Conservation (phyloP, 129 eudicot species). For the Arctium lappa region DNA sequence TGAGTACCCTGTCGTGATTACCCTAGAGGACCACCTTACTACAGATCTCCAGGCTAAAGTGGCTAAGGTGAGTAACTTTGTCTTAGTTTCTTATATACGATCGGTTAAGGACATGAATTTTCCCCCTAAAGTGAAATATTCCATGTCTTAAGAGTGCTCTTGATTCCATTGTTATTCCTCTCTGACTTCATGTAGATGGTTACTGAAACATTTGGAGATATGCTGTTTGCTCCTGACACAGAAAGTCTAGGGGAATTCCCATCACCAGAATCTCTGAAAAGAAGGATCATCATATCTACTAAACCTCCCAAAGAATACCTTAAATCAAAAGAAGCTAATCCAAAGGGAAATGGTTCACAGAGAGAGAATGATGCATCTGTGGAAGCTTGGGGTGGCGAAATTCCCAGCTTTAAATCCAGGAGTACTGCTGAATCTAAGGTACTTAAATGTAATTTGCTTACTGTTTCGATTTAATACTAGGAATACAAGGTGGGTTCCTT, state of each 20-base stretch:
- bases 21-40: constrained; percentile 96
- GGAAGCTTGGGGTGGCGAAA: constrained; percentile 84
- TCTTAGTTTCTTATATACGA: neutral
- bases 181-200: constrained; percentile 59
- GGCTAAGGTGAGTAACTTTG: constrained; percentile 56
- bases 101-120: neutral
- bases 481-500: neutral
- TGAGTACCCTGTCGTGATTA: constrained; percentile 88
- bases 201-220: constrained; percentile 76
- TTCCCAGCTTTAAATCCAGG: constrained; percentile 36
- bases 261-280: constrained; percentile 68
- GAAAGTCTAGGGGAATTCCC: constrained; percentile 68
- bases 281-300: constrained; percentile 70
- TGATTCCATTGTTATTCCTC: neutral
- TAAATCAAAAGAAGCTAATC: constrained; percentile 47
- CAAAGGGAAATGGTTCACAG: constrained; percentile 31
- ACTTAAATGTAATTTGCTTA: neutral
- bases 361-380: constrained; percentile 39
- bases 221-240: constrained; percentile 58
- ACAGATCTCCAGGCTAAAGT: constrained; percentile 86
- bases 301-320: constrained; percentile 92
- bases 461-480: neutral
- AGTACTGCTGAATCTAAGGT: constrained; percentile 47
- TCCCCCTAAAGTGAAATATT: neutral
- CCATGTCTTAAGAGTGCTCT: neutral